Evolutionary conservation across 1,284 basidiomycete genomes (phyloP).

Genomic region (Sanghuangporus weigelae): DNA sequence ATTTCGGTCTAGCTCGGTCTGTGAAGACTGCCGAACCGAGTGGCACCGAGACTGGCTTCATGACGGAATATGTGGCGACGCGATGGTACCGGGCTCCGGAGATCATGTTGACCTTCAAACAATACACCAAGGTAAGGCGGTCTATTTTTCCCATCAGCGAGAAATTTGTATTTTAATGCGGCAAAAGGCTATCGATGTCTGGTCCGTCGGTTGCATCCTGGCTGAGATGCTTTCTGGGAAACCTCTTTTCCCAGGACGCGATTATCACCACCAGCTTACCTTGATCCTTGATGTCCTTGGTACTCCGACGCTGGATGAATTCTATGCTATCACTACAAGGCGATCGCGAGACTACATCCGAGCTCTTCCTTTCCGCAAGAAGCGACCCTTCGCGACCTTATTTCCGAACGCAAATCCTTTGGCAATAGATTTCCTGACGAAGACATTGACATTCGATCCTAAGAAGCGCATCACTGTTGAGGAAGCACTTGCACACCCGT

Average conservation of each 20-base stretch:
- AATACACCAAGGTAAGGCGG: constrained; percentile 79
- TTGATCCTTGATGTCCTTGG: constrained; percentile 89
- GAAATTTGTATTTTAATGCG: constrained; percentile 16
- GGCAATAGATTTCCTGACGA: constrained; percentile 90
- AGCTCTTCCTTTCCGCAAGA: constrained; percentile 83
- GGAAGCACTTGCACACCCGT: constrained; percentile 87
- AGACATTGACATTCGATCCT: constrained; percentile 89
- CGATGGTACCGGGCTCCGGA: constrained; percentile 93
- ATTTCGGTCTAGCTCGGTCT: constrained; percentile 87
- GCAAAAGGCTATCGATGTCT: constrained; percentile 78
- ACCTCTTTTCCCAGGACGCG: constrained; percentile 92
- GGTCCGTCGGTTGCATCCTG: constrained; percentile 96
- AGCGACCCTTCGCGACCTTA: constrained; percentile 67
- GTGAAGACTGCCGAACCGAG: constrained; percentile 83
- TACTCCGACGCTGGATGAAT: constrained; percentile 89
- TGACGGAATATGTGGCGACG: constrained; percentile 95
- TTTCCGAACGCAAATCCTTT: constrained; percentile 85
- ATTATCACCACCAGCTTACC: constrained; percentile 93
- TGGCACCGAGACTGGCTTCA: constrained; percentile 83
- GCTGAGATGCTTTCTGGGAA: constrained; percentile 95
- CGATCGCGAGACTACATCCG: constrained; percentile 89
- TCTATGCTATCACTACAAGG: constrained; percentile 83
- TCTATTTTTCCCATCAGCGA: constrained; percentile 19
- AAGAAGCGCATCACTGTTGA: constrained; percentile 92
- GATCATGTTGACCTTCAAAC: constrained; percentile 96